Base-by-base conservation (phyloP, 1,139 yeast genomes). In the Diutina siamensis region DNA sequence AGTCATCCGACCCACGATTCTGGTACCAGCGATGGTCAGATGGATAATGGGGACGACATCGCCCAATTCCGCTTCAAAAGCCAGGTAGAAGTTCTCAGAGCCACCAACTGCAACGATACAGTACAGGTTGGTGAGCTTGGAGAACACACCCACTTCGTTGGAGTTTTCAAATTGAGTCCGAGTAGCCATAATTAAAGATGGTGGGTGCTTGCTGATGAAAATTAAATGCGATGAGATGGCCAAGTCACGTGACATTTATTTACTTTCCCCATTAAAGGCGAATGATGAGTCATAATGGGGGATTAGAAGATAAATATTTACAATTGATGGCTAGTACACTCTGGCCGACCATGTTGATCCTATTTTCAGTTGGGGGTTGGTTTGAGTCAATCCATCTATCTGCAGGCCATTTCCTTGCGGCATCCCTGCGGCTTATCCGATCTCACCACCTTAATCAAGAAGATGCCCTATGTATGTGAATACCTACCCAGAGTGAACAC, bases 91-190 rank as follows among this genome's bases (percentile, higher is more conserved):
- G 71, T 94, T 94, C 68, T 94, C 97, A 44, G 97, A 87, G 33
- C 97, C 97, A 51, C 98, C 98, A 48, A 94, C 89, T 15, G 98
- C 95, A 48, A 92, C 97, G 57, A 94, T 74, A 62, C 95, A 84
- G 74, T 92, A 94, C 41, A 96, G 83, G 76, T 94, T 94, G 60
- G 99, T 94, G 57, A 94, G 76, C 65, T 88, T 92, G 67, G 97
- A 76, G 62, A 94, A 94, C 49, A 94, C 99, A 62, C 99, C 99
- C 52, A 94, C 92, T 72, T 92, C 98, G 65, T 92, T 92, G 49
- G 97, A 88, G 69, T 92, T 92, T 72, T 92, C 98, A 74, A 92
- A 92, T 72, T 81, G 76, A 33, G 75, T 69, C 68, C 76, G 69
- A 55, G 69, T 60, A 53, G 76, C 75, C 76, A 71, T 71, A 18